Evolutionary conservation across 129 eudicot genomes (phyloP).

Genomic region (Erigeron canadensis): DNA sequence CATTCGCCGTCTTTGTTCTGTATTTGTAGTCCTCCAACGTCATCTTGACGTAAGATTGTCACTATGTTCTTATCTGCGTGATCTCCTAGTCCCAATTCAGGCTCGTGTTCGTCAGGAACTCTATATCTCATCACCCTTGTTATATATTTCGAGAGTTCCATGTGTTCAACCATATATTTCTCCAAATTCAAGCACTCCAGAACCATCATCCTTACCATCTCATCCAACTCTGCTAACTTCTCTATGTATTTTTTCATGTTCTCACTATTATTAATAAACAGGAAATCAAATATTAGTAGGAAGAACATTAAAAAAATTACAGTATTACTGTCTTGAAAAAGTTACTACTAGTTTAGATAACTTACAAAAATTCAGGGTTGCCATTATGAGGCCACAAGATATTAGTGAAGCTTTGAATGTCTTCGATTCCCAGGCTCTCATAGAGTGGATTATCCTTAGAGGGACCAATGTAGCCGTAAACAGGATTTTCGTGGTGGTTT

Average conservation of each 20-base stretch:
- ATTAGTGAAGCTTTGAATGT: slow-evolving; percentile 31
- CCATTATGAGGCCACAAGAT: slow-evolving; percentile 47
- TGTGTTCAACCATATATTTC: slow-evolving; percentile 52
- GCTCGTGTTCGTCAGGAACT: slow-evolving; percentile 38
- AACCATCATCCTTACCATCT: slow-evolving; percentile 47
- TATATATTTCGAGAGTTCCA: slow-evolving; percentile 37
- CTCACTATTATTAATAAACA: slow-evolving; percentile 21
- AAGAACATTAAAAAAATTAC: too few relatives aligned
- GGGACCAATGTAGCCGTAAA: slow-evolving; percentile 58
- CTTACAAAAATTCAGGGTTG: slow-evolving; percentile 47
- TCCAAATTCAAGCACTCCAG: slow-evolving; percentile 51
- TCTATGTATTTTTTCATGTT: slow-evolving; percentile 37
- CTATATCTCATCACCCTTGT: slow-evolving; percentile 50
- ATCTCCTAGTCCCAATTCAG: slow-evolving; percentile 37
- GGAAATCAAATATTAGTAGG: too few relatives aligned
- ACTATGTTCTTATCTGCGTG: slow-evolving; percentile 57
- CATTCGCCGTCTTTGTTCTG: slow-evolving; percentile 49
- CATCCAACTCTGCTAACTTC: slow-evolving; percentile 46
- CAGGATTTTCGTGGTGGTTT: slow-evolving; percentile 42
- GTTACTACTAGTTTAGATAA: neutral
- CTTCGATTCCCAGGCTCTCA: slow-evolving; percentile 52
- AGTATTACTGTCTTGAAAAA: neutral
- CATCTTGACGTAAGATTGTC: slow-evolving; percentile 47
- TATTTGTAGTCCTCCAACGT: slow-evolving; percentile 46
- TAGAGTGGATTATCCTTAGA: slow-evolving; percentile 42